Base-by-base conservation (phyloP, 2,329 filamentous ascomycete species). In the Penicillium nordicum region DNA sequence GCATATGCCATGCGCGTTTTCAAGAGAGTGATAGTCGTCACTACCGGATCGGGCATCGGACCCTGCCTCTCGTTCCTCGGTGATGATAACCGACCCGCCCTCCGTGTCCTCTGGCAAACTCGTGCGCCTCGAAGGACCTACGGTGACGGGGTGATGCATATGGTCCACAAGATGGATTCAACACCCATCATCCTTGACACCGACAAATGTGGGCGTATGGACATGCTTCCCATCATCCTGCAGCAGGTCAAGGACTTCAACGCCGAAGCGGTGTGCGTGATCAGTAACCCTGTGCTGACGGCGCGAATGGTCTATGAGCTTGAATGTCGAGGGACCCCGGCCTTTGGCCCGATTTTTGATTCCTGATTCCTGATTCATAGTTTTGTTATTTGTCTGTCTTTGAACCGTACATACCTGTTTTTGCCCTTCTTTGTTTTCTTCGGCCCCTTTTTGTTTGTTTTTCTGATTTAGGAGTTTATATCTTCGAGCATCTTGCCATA, bases 321-420 rank as follows among this genome's bases (percentile, higher is more conserved):
- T 49, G 87, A 90, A 73, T 80, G 78, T 37, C 78, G 85, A 53
- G 86, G 87, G 0, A 72, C 90, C 8, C 80, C 84, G 2, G 87
- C 87, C 9, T 91, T 82, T 73, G 89, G 88, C 7, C 86, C 88
- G 9, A 89, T 92, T 64, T 92, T 87, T 76, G 89, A 92, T 72
- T 85, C 82, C 42, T 21, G 21, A 21, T 85, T 18, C 18, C 18
- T 18, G 69, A 70, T 55, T 16, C 5, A 4, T 27, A 10, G 18
- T n/a, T 3, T 46, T 49, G 29, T 45, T 30, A 61, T 49, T 48
- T 55, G 47, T 32, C 25, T 14, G 43, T 49, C 52, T 37, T 6
- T 4, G 6, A 7, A 27, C 14, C 16, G 49, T n/a, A 18, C 30
- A 41, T 59, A 50, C 36, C 25, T 57, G 23, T 43, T 54, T 37